Evolutionary conservation across 108 stramenopile species (phyloP).

Genomic region (Discostella pseudostelligera): DNA sequence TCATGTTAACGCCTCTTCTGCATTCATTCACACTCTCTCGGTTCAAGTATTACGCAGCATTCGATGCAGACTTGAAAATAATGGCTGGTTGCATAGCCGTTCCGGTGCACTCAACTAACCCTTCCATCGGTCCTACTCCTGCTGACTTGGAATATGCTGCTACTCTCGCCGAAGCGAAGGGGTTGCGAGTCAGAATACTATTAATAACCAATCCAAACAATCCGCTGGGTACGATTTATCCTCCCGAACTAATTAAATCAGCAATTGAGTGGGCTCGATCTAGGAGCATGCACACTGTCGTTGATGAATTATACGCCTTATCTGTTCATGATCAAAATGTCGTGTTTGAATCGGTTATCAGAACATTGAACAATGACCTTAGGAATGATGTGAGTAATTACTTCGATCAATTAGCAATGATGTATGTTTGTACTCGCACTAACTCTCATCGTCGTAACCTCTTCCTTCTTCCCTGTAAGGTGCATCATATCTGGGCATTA

Average conservation of each 20-base stretch:
- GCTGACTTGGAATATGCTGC: slow-evolving; percentile 71
- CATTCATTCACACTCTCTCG: no score
- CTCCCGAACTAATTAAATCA: slow-evolving; percentile 48
- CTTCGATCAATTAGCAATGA: background rate
- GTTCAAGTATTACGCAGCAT: slow-evolving; percentile 83
- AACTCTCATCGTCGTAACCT: slow-evolving; percentile 4
- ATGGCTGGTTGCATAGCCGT: slow-evolving; percentile 69
- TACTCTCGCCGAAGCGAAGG: slow-evolving; percentile 44
- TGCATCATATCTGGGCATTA: slow-evolving; percentile 88
- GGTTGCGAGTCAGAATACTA: slow-evolving; percentile 68
- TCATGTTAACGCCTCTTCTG: no score
- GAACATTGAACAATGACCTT: slow-evolving; percentile 65
- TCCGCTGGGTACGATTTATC: slow-evolving; percentile 84
- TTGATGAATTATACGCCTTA: slow-evolving; percentile 90
- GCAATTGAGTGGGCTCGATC: slow-evolving; percentile 73
- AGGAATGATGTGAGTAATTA: slow-evolving; percentile 51
- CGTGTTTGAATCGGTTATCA: slow-evolving; percentile 67
- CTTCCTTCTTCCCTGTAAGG: background rate
- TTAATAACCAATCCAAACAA: slow-evolving; percentile 91
- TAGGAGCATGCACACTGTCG: slow-evolving; percentile 71
- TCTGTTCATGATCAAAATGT: slow-evolving; percentile 45
- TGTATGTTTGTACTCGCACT: background rate
- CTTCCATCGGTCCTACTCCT: slow-evolving; percentile 61
- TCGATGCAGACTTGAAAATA: slow-evolving; percentile 83
- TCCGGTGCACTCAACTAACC: slow-evolving; percentile 57